Conservation (phyloP, 257 asterid genomes). For the Mentha longifolia region DNA sequence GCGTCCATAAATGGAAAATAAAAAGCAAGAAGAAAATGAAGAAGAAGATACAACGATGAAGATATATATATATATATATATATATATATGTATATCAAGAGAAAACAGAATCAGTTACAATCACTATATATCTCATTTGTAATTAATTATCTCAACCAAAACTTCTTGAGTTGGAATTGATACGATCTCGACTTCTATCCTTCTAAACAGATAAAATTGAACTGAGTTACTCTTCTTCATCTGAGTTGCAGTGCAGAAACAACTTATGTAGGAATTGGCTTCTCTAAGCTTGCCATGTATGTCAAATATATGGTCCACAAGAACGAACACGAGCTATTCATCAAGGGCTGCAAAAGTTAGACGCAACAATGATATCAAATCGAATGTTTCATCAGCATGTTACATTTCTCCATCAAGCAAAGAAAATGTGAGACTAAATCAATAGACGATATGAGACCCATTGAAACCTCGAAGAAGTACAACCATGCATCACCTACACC, state of each 20-base stretch:
- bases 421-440: background rate
- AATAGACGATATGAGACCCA: background rate
- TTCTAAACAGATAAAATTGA: conserved; percentile 13
- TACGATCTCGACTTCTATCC: conserved; percentile 2
- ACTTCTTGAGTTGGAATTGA: conserved; percentile 8
- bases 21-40: background rate
- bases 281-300: conserved; percentile 83
- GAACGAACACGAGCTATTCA: conserved; percentile 78
- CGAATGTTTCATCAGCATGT: background rate
- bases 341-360: conserved; percentile 64
- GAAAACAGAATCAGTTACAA: background rate
- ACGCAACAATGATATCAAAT: conserved; percentile 23
- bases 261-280: conserved; percentile 52
- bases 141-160: conserved; percentile 5
- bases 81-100: too few relatives aligned
- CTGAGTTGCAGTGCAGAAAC: background rate
- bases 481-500: background rate
- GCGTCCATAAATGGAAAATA: background rate
- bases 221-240: conserved; percentile 1
- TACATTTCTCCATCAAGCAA: background rate
- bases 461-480: background rate
- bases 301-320: conserved; percentile 90
- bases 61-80: too few relatives aligned
- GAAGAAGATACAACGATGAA: background rate
- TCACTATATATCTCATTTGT: background rate